Conservation (phyloP, 1,284 basidiomycete species). For the Sporisorium sorghi region DNA sequence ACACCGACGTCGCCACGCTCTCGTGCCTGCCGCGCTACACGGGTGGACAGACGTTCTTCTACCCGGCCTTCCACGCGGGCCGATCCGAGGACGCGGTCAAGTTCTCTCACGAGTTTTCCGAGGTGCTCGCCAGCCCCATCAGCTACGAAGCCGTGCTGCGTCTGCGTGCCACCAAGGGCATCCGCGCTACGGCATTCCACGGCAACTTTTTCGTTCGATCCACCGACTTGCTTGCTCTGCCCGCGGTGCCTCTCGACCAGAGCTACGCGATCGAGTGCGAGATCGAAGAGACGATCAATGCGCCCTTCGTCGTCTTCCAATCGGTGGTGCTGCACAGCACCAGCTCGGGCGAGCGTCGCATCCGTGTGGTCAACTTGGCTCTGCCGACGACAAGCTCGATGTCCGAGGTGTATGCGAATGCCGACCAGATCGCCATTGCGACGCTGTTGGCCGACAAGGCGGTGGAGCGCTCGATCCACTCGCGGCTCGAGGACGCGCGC, state of each 20-base stretch:
- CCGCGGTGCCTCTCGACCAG: slow-evolving; percentile 94
- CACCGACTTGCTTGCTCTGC: slow-evolving; percentile 95
- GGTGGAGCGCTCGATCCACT: slow-evolving; percentile 88
- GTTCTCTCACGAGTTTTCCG: slow-evolving; percentile 96
- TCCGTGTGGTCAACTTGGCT: slow-evolving; percentile 92
- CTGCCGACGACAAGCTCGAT: slow-evolving; percentile 92
- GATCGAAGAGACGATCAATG: slow-evolving; percentile 93
- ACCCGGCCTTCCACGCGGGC: slow-evolving; percentile 95
- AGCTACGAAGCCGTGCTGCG: slow-evolving; percentile 98
- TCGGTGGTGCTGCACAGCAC: slow-evolving; percentile 96
- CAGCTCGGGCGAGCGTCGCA: slow-evolving; percentile 93
- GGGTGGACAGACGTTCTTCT: slow-evolving; percentile 97
- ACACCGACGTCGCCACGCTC: slow-evolving; percentile 94
- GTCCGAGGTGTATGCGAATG: slow-evolving; percentile 92
- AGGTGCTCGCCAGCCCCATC: slow-evolving; percentile 91
- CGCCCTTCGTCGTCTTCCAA: slow-evolving; percentile 94
- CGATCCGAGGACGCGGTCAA: slow-evolving; percentile 95
- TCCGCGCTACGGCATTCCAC: slow-evolving; percentile 97
- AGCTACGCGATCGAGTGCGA: slow-evolving; percentile 97
- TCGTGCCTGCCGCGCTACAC: slow-evolving; percentile 95
- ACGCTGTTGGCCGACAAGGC: slow-evolving; percentile 95
- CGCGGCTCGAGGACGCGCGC: slow-evolving; percentile 89
- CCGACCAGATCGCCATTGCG: slow-evolving; percentile 91
- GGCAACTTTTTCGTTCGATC: slow-evolving; percentile 99
- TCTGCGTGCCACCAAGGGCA: slow-evolving; percentile 83